Percentiles rank a stretch among this genome's conserved stretches.
These are phyloP conservation scores for Podaxis pistillaris DNA, from an alignment of 768 basidiomycete genomes.

Conservation along the genomic window DNA sequence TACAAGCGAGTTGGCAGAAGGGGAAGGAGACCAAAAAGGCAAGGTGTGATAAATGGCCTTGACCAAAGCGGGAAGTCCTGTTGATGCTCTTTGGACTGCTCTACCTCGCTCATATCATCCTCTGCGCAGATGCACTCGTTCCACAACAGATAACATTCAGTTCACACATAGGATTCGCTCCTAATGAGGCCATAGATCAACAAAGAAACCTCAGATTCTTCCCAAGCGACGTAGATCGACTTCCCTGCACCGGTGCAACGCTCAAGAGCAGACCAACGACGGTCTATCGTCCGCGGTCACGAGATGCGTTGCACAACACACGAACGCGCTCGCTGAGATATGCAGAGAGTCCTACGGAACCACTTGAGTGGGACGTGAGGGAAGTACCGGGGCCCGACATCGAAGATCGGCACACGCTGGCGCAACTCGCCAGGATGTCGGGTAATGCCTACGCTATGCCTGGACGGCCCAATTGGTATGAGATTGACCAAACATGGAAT, in stretches of 20 bases:
- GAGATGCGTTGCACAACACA: slow-evolving; percentile 47
- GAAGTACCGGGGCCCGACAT: slow-evolving; percentile 75
- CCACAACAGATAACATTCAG: slow-evolving; percentile 21
- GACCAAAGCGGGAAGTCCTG: background rate
- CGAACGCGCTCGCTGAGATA: slow-evolving; percentile 49
- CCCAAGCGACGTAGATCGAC: slow-evolving; percentile 17
- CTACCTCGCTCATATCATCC: slow-evolving; percentile 19
- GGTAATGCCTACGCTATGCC: slow-evolving; percentile 87
- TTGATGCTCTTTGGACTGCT: slow-evolving; percentile 20
- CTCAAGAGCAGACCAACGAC: slow-evolving; percentile 52
- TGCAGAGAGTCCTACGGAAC: slow-evolving; percentile 41
- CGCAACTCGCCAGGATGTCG: slow-evolving; percentile 83
- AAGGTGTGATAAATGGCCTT: background rate
- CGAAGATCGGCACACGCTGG: slow-evolving; percentile 74
- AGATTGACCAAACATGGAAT: slow-evolving; percentile 76
- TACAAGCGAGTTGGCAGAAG: background rate
- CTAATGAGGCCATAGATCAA: background rate
- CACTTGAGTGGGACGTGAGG: slow-evolving; percentile 65
- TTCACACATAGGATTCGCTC: slow-evolving; percentile 19
- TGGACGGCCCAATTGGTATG: slow-evolving; percentile 75
- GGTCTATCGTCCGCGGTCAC: slow-evolving; percentile 59
- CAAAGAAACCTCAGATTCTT: slow-evolving; percentile 14
- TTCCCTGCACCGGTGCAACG: slow-evolving; percentile 16
- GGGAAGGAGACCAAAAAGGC: background rate
- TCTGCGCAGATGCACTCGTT: slow-evolving; percentile 15